Base-by-base conservation (phyloP, 1,284 basidiomycete genomes). In the Ganoderma multipileum region DNA sequence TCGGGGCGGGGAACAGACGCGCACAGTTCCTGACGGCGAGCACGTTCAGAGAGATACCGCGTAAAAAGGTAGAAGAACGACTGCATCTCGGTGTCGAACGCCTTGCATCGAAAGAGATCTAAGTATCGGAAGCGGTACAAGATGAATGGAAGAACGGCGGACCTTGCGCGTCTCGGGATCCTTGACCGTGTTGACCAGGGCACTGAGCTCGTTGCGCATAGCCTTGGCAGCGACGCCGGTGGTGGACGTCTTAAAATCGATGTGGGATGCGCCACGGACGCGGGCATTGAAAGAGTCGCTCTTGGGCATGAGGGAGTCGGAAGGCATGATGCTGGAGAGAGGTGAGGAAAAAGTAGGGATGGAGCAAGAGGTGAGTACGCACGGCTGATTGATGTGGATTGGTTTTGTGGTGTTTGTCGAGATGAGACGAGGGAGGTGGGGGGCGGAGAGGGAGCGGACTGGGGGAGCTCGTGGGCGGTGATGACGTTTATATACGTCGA, bases 31-130 rank as follows among this genome's bases (percentile, higher is more conserved):
- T 95, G 90, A 78, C 91, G 95, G 86, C 98, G 94, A 66, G 98
- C 97, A 76, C 95, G 94, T 82, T 99, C 96, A 36, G 93, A 85
- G 76, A 99, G 91, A 85, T 97, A 99, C 73, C 98, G 95, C 79
- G 96, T 99, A 87, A 99, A 99, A 79, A 99, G 95, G 80, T 93
- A 93, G 89, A 99, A 99, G 88, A 99, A 99, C 70, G 94, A 92
- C 79, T 97, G 94, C 98, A 99, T 99, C 85, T 99, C 96, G 58
- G 92, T 93, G 81, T 98, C 96, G 83, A 99, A 99, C 23, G 93
- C 93, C 95, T 97, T 81, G 8, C 36, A n/a, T 66, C 58, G 57
- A 58, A 33, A 26, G 44, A n/a, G 65, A 68, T 69, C 58, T 72
- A 64, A 70, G 63, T 33, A 72, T 68, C 42, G 71, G 63, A 64